These are phyloP conservation scores for Cryphonectria parasitica DNA, from an alignment of 2,329 filamentous ascomycete species.

Conservation along the genomic window DNA sequence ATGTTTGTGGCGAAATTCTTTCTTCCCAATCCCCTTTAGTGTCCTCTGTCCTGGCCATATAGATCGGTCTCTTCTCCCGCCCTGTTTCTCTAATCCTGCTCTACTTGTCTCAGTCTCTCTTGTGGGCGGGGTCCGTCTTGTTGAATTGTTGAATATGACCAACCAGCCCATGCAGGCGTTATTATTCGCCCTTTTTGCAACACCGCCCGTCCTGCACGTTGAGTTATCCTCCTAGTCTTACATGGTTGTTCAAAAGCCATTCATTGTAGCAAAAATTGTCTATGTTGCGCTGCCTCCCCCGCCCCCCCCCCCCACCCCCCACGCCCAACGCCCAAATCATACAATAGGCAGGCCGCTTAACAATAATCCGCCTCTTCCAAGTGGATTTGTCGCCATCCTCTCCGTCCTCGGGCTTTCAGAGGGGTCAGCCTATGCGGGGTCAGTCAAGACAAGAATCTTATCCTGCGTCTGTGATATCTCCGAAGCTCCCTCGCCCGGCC, in stretches of 20 bases:
- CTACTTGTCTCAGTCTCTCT: not conserved
- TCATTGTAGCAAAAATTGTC: not conserved
- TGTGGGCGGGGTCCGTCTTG: not conserved
- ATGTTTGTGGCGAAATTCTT: not conserved
- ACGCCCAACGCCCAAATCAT: no score
- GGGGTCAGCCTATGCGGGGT: not conserved
- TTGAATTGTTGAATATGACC: not conserved
- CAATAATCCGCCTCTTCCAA: not conserved
- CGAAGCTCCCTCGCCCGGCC: slow-evolving; percentile 15
- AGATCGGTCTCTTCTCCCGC: not conserved
- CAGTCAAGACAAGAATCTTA: slow-evolving; percentile 9
- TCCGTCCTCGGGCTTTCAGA: not conserved
- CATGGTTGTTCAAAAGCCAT: not conserved
- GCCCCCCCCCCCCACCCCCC: no score
- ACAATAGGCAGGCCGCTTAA: not conserved
- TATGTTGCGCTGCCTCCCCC: no score
- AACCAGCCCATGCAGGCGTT: not conserved
- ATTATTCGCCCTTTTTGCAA: not conserved
- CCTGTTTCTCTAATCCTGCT: not conserved
- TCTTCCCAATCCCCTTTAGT: not conserved
- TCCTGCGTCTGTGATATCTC: slow-evolving; percentile 24
- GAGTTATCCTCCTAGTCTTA: not conserved
- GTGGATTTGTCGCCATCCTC: not conserved
- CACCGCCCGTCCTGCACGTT: not conserved
- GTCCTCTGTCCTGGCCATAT: not conserved